Percentiles rank a stretch among this genome's conserved stretches.
Evolutionary conservation across 805 yeast genomes (phyloP).

Genomic region (Hanseniaspora jakobsenii): DNA sequence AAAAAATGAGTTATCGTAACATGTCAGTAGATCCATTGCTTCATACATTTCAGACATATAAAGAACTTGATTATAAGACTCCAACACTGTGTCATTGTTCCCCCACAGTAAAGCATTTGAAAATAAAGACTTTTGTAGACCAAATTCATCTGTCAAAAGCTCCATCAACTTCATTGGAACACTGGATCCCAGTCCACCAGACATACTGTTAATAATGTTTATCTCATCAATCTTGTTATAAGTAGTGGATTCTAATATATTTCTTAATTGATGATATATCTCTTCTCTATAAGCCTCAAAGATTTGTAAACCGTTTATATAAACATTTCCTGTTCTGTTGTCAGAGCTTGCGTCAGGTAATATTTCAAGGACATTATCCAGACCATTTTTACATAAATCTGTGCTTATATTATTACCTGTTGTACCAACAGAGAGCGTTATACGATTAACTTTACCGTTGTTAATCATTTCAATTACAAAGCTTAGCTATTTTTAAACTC

Average conservation of each 20-base stretch:
- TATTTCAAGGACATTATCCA: not conserved
- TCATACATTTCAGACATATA: slow-evolving; percentile 74
- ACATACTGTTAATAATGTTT: slow-evolving; percentile 84
- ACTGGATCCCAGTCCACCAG: slow-evolving; percentile 98
- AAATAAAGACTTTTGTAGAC: not conserved
- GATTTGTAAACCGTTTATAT: slow-evolving; percentile 81
- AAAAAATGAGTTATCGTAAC: slow-evolving; percentile 11
- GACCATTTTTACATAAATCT: not conserved
- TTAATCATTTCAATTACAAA: not conserved
- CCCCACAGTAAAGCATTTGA: slow-evolving; percentile 11
- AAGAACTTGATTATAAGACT: slow-evolving; percentile 82
- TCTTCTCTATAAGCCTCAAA: slow-evolving; percentile 60
- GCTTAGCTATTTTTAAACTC: too few relatives aligned
- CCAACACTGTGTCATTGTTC: slow-evolving; percentile 82
- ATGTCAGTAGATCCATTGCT: slow-evolving; percentile 12
- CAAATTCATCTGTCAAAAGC: slow-evolving; percentile 56
- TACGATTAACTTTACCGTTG: slow-evolving; percentile 14
- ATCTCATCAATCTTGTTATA: slow-evolving; percentile 85
- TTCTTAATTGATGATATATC: slow-evolving; percentile 70
- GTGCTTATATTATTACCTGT: slow-evolving; percentile 8
- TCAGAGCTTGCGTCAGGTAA: slow-evolving; percentile 24
- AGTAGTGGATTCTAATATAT: slow-evolving; percentile 60
- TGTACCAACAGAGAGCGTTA: slow-evolving; percentile 30
- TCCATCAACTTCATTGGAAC: slow-evolving; percentile 77
- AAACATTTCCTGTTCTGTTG: slow-evolving; percentile 89